Evolutionary conservation across 2,329 filamentous ascomycete genomes (phyloP).

Genomic region (Colletotrichum destructivum): DNA sequence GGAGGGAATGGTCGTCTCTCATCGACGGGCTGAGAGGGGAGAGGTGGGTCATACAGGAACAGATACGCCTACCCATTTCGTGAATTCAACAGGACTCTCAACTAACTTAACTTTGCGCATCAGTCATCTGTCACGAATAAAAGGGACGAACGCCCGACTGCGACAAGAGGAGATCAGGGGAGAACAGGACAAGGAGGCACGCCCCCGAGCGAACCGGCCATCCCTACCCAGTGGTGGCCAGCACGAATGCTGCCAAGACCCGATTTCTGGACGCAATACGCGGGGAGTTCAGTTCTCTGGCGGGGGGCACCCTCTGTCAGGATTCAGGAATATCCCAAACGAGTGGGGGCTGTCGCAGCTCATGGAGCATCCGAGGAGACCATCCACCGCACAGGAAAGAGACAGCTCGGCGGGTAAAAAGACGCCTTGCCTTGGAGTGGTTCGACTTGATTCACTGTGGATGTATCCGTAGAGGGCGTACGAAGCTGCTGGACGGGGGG

Average conservation of each 20-base stretch:
- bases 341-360: conserved; percentile 24
- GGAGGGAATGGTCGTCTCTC: not conserved
- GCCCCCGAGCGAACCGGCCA: conserved; percentile 22
- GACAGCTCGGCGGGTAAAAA: not conserved
- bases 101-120: not conserved
- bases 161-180: not conserved
- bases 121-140: not conserved
- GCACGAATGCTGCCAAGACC: conserved; percentile 31
- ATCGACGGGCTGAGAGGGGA: no score
- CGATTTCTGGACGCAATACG: conserved; percentile 25
- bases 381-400: not conserved
- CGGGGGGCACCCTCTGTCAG: not conserved
- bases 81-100: not conserved
- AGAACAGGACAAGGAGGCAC: not conserved
- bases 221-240: conserved; percentile 18
- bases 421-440: not conserved
- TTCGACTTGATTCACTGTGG: conserved; percentile 15
- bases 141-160: not conserved
- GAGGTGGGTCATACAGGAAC: no score
- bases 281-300: conserved; percentile 3
- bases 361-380: not conserved
- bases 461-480: not conserved
- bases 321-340: not conserved
- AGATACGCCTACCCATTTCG: not conserved
- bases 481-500: not conserved